Base-by-base conservation (phyloP, 805 yeast species). In the Schwanniomyces yamadae region DNA sequence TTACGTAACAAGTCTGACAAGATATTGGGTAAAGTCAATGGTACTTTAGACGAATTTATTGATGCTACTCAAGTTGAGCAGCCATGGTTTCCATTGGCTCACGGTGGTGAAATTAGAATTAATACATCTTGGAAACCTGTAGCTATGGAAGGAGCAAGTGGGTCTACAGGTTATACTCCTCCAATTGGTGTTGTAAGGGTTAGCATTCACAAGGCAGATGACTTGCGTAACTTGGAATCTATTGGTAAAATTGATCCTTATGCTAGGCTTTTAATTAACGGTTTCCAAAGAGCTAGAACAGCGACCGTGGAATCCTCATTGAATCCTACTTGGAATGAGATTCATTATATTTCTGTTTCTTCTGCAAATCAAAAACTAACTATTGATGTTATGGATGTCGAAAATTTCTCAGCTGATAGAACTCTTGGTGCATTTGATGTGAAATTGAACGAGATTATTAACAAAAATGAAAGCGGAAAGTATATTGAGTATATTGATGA, bases 231-330 rank as follows among this genome's bases (percentile, higher is more conserved):
- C 61, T 72, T 90, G 61, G 97, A 91, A 59, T 83, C 78, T 37
- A 72, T 93, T 41, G 98, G 98, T 41, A 86, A 80, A 50, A 79
- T 89, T 55, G 98, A 93, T 61, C 99, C 99, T 28, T 93, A 91
- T 55, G 78, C 80, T 6, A 79, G 95, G 52, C 68, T 91, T 11
- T 63, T 87, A 53, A 74, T 88, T 31, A 90, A 89, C 55, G 89
- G 89, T 41, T 70, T 78, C 46, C 79, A 78, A 46, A 79, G 78
- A 55, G 85, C 82, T 14, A 78, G 98, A 62, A 93, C 97, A 2
- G 72, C 76, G 37, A 76, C 86, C 9, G 58, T 69, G 37, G 80
- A 77, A 15, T 76, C 82, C 16, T 80, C 86, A 1, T 68, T 82
- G 49, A 70, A 84, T 44, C 99, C 99, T 5, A 78, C 77, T 5